phyloP scores from a whole-genome alignment of 2,329 filamentous ascomycete genomes.

The Aspergillus flavus region DNA sequence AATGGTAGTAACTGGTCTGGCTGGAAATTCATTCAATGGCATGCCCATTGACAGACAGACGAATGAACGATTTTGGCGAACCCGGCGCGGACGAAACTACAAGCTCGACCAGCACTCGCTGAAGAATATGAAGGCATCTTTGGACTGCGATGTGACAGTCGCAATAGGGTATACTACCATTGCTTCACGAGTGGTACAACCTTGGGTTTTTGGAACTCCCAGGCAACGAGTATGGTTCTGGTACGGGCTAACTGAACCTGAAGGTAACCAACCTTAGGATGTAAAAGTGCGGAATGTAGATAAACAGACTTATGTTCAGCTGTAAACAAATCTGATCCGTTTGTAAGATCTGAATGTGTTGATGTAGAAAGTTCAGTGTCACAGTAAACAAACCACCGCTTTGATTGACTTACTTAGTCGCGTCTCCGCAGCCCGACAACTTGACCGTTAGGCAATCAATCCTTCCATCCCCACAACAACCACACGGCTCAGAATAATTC shows the following conservation, averaged over 20 bases:
- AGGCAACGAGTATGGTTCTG: neutral
- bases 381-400: neutral
- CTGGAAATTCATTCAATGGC: neutral
- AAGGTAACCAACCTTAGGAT: neutral
- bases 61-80: neutral
- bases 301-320: neutral
- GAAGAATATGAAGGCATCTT: neutral
- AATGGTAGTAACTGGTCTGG: neutral
- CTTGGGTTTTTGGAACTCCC: neutral
- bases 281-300: neutral
- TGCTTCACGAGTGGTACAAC: neutral
- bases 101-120: neutral
- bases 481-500: neutral
- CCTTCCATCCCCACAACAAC: neutral
- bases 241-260: neutral
- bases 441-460: neutral
- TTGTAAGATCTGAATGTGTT: neutral
- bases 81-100: neutral
- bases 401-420: neutral
- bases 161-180: neutral
- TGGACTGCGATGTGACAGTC: neutral
- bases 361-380: neutral
- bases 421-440: conserved; percentile 1
- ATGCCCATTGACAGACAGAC: neutral
- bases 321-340: neutral